Evolutionary conservation across 1,284 basidiomycete species (phyloP), one percentile per base, ranked within the genome.

Genomic region (Ceratobasidium sp.): DNA sequence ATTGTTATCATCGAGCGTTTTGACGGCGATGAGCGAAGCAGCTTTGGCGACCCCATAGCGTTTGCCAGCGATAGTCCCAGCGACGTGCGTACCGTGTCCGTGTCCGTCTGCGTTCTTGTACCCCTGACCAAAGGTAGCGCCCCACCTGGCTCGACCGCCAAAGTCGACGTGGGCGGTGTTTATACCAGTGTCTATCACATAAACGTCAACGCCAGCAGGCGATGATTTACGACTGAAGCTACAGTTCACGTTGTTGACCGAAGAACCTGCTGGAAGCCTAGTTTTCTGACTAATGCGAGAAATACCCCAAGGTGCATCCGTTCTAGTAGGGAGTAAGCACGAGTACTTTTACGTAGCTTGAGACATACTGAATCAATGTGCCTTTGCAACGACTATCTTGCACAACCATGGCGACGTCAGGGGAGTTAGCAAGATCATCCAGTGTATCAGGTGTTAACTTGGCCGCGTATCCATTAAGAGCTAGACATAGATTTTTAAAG

Each of bases 31-130:
- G 81, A 99, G 89, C 79, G 94, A 91, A 66, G 97, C 97, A 82
- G 90, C 90, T 91, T 99, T 99, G 78, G 98, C 97, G 61, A 99
- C 96, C 87, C 98, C 98, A 83, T 95, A 97, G 84, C 89, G 92
- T 88, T 82, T 86, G 85, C 86, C 87, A 0, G 85, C 86, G 58
- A 87, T 86, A 33, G 86, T 87, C 51, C 86, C 86, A 23, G 86
- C 86, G 40, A 71, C 23, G 51, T 80, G 79, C 5, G 79, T 80
- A 0, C 79, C 79, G 39, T 80, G 79, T 12, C 77, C 77, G 23
- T 78, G 69, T 0, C 70, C 77, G 46, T 78, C 77, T 18, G 39
- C 51, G 40, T 73, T 85, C 82, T 89, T 89, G 82, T 87, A 85
- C 80, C 83, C n/a, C n/a, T n/a, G 82, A 40, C 88, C 87, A 80